Evolutionary conservation across 768 basidiomycete species (phyloP).

Genomic region (Russula compacta): DNA sequence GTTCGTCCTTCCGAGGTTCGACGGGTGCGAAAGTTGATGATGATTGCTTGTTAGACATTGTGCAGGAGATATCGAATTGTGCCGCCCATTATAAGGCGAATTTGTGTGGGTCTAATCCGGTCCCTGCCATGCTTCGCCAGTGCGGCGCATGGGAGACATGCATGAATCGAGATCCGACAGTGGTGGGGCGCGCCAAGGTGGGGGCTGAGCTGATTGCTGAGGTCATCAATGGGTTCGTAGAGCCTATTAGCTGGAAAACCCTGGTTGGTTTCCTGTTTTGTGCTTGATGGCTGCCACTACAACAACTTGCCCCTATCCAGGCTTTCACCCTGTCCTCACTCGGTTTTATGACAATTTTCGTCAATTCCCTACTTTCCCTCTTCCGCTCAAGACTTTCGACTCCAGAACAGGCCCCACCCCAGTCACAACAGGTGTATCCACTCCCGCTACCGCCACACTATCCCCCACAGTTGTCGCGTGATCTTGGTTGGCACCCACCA

Average conservation of each 20-base stretch:
- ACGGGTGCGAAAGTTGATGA: constrained; percentile 11
- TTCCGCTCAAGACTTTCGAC: constrained; percentile 58
- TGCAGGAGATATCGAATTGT: constrained; percentile 89
- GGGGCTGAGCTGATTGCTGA: constrained; percentile 94
- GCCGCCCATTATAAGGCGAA: constrained; percentile 74
- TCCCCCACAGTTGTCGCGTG: constrained; percentile 11
- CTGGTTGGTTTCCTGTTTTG: constrained; percentile 46
- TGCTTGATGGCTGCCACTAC: neutral
- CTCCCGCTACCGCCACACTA: constrained; percentile 18
- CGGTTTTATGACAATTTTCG: constrained; percentile 67
- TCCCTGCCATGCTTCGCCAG: constrained; percentile 82
- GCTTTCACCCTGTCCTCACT: constrained; percentile 68
- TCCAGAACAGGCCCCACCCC: constrained; percentile 20
- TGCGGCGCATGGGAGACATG: constrained; percentile 89
- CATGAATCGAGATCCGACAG: constrained; percentile 90
- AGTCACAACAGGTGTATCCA: constrained; percentile 18
- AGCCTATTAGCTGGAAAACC: constrained; percentile 96
- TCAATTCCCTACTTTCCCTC: constrained; percentile 70
- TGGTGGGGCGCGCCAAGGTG: constrained; percentile 81
- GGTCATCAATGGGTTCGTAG: constrained; percentile 93
- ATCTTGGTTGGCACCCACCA: constrained; percentile 11
- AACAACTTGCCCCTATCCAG: constrained; percentile 28
- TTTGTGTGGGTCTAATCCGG: constrained; percentile 60
- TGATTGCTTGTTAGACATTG: constrained; percentile 49
- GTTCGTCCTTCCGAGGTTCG: neutral